Evolutionary conservation across 2,329 filamentous ascomycete genomes (phyloP).

Genomic region (Alternaria gansuensis): DNA sequence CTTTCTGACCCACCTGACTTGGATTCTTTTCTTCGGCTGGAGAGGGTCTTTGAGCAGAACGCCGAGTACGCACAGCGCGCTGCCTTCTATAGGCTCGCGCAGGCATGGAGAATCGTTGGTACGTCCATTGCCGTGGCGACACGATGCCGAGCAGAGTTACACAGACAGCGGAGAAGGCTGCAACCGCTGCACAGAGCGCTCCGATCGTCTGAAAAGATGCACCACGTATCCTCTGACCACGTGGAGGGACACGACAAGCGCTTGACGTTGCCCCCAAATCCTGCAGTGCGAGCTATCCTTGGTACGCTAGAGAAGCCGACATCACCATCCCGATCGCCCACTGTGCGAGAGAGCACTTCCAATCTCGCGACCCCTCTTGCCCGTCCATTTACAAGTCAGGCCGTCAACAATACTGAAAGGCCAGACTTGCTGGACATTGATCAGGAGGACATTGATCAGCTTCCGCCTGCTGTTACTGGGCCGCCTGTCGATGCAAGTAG

Average conservation of each 20-base stretch:
- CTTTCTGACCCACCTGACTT: slow-evolving; percentile 52
- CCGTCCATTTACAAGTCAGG: slow-evolving; percentile 49
- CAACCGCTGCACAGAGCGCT: slow-evolving; percentile 31
- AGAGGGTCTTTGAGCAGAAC: slow-evolving; percentile 62
- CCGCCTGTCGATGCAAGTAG: slow-evolving; percentile 28
- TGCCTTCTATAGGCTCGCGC: slow-evolving; percentile 62
- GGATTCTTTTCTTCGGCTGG: slow-evolving; percentile 48
- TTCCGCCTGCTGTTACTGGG: slow-evolving; percentile 49
- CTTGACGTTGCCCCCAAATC: slow-evolving; percentile 34
- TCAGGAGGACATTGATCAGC: slow-evolving; percentile 47
- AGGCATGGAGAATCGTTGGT: slow-evolving; percentile 67
- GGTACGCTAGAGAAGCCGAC: slow-evolving; percentile 46
- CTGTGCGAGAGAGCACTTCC: slow-evolving; percentile 59
- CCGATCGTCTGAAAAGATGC: slow-evolving; percentile 19
- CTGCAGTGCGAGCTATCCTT: slow-evolving; percentile 46
- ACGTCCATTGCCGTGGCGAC: slow-evolving; percentile 62
- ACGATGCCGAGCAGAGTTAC: slow-evolving; percentile 48
- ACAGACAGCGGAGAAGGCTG: slow-evolving; percentile 40
- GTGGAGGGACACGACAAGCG: slow-evolving; percentile 36
- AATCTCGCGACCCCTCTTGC: slow-evolving; percentile 66
- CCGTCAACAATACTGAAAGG: slow-evolving; percentile 15
- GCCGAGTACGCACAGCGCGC: slow-evolving; percentile 62
- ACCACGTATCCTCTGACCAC: slow-evolving; percentile 27
- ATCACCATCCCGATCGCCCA: slow-evolving; percentile 40
- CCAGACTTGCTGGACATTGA: slow-evolving; percentile 49